phyloP scores from a whole-genome alignment of 1,139 yeast genomes.

The Diutina scorzettiae region DNA sequence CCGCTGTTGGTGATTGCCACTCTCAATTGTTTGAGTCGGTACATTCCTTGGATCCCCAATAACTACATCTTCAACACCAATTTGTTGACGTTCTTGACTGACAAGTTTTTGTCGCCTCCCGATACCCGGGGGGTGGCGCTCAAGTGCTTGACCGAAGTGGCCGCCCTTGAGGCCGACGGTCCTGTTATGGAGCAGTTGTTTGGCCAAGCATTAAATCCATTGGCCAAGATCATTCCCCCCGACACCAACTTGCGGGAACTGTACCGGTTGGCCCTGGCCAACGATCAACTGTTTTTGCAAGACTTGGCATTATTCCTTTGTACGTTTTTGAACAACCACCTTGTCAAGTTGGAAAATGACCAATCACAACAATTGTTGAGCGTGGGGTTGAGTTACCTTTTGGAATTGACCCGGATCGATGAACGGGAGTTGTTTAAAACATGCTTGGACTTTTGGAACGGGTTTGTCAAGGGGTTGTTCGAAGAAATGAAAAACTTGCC shows the following conservation, averaged over 20 bases:
- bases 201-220: constrained; percentile 60
- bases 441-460: constrained; percentile 89
- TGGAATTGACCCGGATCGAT: constrained; percentile 80
- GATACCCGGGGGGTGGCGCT: constrained; percentile 78
- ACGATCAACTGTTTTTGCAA: constrained; percentile 89
- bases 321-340: constrained; percentile 71
- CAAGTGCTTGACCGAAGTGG: constrained; percentile 87
- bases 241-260: constrained; percentile 61
- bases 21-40: constrained; percentile 67
- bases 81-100: constrained; percentile 56
- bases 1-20: constrained; percentile 81
- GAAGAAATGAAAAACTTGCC: constrained; percentile 80
- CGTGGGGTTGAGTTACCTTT: constrained; percentile 67
- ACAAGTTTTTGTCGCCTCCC: constrained; percentile 64
- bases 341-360: constrained; percentile 60
- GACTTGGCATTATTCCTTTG: constrained; percentile 91
- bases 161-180: constrained; percentile 54
- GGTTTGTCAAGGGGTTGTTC: constrained; percentile 68
- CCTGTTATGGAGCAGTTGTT: constrained; percentile 61
- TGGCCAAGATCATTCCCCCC: constrained; percentile 62
- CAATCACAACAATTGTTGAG: constrained; percentile 47
- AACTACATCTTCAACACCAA: constrained; percentile 86
- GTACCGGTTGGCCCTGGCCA: constrained; percentile 64
- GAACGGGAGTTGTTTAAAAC: constrained; percentile 95
- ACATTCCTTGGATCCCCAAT: constrained; percentile 89